Evolutionary conservation across 2,329 filamentous ascomycete species (phyloP), one percentile per base, ranked within the genome.

Genomic region (Aspergillus terreus): DNA sequence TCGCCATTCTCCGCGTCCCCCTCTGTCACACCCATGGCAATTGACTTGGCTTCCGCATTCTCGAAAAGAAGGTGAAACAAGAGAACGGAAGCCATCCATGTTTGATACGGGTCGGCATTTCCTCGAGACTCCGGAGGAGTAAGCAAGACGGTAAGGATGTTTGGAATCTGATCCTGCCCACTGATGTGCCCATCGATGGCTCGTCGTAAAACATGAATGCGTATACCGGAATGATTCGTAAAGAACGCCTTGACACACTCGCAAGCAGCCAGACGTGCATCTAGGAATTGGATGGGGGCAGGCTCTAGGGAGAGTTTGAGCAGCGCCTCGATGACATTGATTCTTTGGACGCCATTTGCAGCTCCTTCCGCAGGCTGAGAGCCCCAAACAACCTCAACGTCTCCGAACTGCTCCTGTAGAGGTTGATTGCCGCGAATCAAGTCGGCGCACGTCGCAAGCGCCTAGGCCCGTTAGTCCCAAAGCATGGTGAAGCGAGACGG

Each of bases 171-270:
- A 63, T 95, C 87, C 42, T 84, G 80, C 1, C 87, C 88, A 38
- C 85, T 85, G 46, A 80, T 76, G 68, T 96, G 90, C 0, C 92
- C 92, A 53, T 92, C 88, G 57, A 99, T 95, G 2, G 94, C 94
- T 62, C 92, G 82, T 48, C 85, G 81, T 17, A 97, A 77, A 63
- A 97, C 96, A 71, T 97, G 92, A 47, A 86, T 78, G 43, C 87
- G 85, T 54, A 96, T 92, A 50, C 88, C 84, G 35, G 84, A 74
- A 68, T 97, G 92, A 43, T 87, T 84, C 62, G 82, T 84, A 62
- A 96, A 90, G 70, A 99, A 99, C 2, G 94, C 90, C 69, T 96
- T 92, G 55, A 99, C 83, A 63, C 92, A 95, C 62, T 92, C 87
- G 67, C 88, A 94, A 19, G 90, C 91, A 17, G 92, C 88, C 63